These are phyloP conservation scores for Alternaria sp. DNA, from an alignment of 2,329 filamentous ascomycete species.

Conservation along the genomic window DNA sequence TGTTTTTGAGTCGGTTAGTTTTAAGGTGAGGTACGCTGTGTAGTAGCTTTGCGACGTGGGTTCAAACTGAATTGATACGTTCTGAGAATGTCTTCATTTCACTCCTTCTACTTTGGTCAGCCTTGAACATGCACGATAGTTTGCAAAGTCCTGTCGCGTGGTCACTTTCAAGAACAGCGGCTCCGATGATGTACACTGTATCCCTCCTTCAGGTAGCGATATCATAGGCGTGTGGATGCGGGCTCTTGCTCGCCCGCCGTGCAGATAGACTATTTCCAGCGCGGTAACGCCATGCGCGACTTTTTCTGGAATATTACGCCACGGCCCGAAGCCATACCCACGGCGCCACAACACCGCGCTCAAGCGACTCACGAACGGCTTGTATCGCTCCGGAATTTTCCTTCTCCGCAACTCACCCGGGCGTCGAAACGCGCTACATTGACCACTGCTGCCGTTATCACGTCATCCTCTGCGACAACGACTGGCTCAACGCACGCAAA, in stretches of 20 bases:
- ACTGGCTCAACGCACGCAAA: not conserved
- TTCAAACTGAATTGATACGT: not conserved
- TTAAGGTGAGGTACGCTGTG: not conserved
- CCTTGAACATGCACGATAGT: not conserved
- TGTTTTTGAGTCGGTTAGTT: not conserved
- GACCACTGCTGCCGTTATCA: not conserved
- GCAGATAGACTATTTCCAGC: not conserved
- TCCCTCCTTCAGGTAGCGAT: not conserved
- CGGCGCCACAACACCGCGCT: not conserved
- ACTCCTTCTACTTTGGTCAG: not conserved
- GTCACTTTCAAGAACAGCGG: not conserved
- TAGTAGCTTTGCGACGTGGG: not conserved
- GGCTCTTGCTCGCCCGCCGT: not conserved
- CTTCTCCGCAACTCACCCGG: not conserved
- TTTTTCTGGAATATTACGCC: not conserved
- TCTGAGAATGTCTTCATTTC: not conserved
- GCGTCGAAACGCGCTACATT: not conserved
- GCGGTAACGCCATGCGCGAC: not conserved
- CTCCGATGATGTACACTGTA: not conserved
- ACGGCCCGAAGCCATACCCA: not conserved
- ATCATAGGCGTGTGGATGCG: not conserved
- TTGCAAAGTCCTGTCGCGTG: not conserved
- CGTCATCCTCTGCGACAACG: not conserved
- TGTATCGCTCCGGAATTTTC: not conserved
- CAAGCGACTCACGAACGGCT: not conserved